Evolutionary conservation across 805 yeast species (phyloP), one percentile per base, ranked within the genome.

Genomic region (Torulaspora franciscae): DNA sequence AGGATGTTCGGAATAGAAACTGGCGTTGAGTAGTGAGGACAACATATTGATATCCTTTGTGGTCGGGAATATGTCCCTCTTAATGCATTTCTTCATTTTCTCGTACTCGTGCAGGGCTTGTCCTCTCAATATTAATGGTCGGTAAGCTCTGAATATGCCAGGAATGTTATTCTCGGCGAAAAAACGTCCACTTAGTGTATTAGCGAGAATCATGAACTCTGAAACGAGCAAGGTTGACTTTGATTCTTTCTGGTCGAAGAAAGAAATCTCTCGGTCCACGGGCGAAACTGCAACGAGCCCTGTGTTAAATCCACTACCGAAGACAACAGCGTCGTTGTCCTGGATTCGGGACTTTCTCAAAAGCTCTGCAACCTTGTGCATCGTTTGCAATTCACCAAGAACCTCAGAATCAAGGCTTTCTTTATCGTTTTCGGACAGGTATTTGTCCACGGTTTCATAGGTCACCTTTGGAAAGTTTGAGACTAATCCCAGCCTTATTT

Each of bases 171-270:
- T 65, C 4, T 61, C 51, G 2, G 50, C 34, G 11, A 82, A 75
- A 52, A 70, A 74, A 1, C 61, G 47, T 1, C 84, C 84, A 1
- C 80, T 71, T 3, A 81, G 65, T n/a, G 73, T 67, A 59, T 88
- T 89, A 1, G 93, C 88, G 36, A 77, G 66, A 19, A 90, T 75
- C 99, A 91, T 91, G 39, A 85, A 62, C 59, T 91, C 95, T 0
- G 91, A 75, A 1, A 91, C 97, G 22, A 91, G 68, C 2, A 70
- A 56, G 32, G 77, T 79, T 0, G 95, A 80, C 28, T 70, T 66
- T 0, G 79, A 59, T 13, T 59, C 58, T n/a, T 23, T 29, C 26
- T 56, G 58, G 27, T 61, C 57, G 15, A 51, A 54, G 34, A 65
- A 57, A 2, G 43, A 33, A 2, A 66, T 48, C n/a, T 46, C 44